phyloP scores from a whole-genome alignment of 2,329 filamentous ascomycete species.

The Penicillium sp. region DNA sequence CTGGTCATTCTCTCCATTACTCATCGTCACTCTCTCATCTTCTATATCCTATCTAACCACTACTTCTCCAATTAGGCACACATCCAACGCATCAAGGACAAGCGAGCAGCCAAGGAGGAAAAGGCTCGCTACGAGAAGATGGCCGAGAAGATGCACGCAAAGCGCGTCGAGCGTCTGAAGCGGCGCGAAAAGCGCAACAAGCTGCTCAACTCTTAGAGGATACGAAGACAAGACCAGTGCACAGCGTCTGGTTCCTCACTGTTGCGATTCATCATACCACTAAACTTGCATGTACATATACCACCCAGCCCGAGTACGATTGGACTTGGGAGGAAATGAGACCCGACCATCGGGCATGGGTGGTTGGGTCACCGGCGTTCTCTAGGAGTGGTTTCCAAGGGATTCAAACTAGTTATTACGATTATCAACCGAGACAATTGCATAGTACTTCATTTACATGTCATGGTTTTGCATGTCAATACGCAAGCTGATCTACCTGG shows the following conservation, averaged over 20 bases:
- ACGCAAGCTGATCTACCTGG: neutral
- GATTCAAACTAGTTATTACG: slow-evolving; percentile 6
- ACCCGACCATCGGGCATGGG: slow-evolving; percentile 9
- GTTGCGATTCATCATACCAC: slow-evolving; percentile 3
- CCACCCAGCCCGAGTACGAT: slow-evolving; percentile 3
- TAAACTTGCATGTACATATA: slow-evolving; percentile 11
- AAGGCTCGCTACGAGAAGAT: slow-evolving; percentile 90
- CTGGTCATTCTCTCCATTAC: neutral
- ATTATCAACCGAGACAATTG: slow-evolving; percentile 7
- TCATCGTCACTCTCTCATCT: neutral
- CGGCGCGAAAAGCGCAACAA: slow-evolving; percentile 89
- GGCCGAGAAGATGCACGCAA: slow-evolving; percentile 97
- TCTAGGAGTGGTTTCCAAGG: slow-evolving; percentile 20
- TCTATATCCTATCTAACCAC: slow-evolving; percentile 9
- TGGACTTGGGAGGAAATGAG: slow-evolving; percentile 4
- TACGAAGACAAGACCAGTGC: neutral
- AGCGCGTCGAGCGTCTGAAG: slow-evolving; percentile 90
- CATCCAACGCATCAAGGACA: slow-evolving; percentile 80
- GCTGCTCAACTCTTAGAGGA: slow-evolving; percentile 49
- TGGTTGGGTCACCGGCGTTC: slow-evolving; percentile 23
- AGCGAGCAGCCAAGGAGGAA: slow-evolving; percentile 86
- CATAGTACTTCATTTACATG: slow-evolving; percentile 5
- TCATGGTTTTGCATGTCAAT: neutral
- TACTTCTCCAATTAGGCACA: slow-evolving; percentile 59
- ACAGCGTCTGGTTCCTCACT: neutral